phyloP scores from a whole-genome alignment of 1,139 yeast species.

The Candida frijolesensis region DNA sequence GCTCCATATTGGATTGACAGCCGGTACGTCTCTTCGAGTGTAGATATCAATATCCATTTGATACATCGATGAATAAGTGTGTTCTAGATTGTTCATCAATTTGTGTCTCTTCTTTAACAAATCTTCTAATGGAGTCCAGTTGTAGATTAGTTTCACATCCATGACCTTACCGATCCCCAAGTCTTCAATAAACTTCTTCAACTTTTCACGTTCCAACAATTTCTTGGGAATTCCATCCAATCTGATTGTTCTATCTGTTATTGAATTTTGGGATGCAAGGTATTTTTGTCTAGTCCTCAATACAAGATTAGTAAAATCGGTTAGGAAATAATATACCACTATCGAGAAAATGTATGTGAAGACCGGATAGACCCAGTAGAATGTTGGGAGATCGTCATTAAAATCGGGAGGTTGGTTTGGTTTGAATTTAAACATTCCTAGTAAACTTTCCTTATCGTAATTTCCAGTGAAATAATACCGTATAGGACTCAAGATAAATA shows the following conservation, averaged over 20 bases:
- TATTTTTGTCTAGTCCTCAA: slow-evolving; percentile 78
- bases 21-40: slow-evolving; percentile 29
- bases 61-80: slow-evolving; percentile 45
- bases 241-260: slow-evolving; percentile 90
- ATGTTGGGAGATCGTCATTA: slow-evolving; percentile 32
- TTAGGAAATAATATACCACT: slow-evolving; percentile 61
- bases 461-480: slow-evolving; percentile 49
- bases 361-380: slow-evolving; percentile 77
- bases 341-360: slow-evolving; percentile 86
- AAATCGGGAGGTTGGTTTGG: slow-evolving; percentile 22
- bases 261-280: slow-evolving; percentile 84
- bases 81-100: slow-evolving; percentile 43
- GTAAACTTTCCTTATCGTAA: slow-evolving; percentile 43
- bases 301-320: slow-evolving; percentile 70
- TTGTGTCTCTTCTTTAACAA: slow-evolving; percentile 39
- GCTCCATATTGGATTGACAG: slow-evolving; percentile 26
- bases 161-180: slow-evolving; percentile 63
- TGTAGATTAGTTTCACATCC: slow-evolving; percentile 56
- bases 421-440: slow-evolving; percentile 11
- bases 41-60: slow-evolving; percentile 49
- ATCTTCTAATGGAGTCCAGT: slow-evolving; percentile 52
- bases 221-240: slow-evolving; percentile 77
- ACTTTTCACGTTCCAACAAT: slow-evolving; percentile 40
- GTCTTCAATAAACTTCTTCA: slow-evolving; percentile 59
- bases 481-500: slow-evolving; percentile 44